These are phyloP conservation scores for Trichoderma atroviride DNA, from an alignment of 2,329 filamentous ascomycete species.

Conservation along the genomic window DNA sequence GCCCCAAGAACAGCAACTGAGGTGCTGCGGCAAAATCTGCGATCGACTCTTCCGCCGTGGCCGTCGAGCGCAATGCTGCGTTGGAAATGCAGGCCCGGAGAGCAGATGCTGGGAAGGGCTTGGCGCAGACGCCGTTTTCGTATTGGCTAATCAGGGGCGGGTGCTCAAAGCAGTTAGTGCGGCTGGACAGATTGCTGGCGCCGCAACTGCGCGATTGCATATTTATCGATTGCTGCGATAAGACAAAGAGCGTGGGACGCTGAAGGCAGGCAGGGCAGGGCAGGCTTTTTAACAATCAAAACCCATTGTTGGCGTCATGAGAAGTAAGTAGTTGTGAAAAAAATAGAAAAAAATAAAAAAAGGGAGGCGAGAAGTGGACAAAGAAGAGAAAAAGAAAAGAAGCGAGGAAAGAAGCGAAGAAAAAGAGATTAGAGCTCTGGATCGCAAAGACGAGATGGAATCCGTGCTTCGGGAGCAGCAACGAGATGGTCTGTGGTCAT, in stretches of 20 bases:
- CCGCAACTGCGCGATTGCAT: constrained; percentile 14
- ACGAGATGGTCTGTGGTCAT: neutral
- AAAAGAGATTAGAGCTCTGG: constrained; percentile 10
- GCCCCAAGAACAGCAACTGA: neutral
- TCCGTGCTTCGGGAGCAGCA: neutral
- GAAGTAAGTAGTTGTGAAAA: neutral
- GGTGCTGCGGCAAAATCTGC: neutral
- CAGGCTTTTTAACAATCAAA: neutral
- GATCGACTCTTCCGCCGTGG: constrained; percentile 5
- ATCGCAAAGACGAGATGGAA: neutral
- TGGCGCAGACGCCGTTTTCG: constrained; percentile 22
- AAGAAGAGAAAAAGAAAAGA: neutral
- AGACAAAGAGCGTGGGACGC: neutral
- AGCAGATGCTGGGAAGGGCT: constrained; percentile 21
- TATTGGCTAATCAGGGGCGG: constrained; percentile 27
- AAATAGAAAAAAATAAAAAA: too few species aligned
- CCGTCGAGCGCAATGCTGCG: constrained; percentile 22
- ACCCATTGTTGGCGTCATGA: neutral
- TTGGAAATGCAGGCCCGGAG: constrained; percentile 8
- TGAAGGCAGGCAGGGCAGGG: neutral
- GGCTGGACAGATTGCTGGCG: neutral
- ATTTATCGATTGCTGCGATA: neutral
- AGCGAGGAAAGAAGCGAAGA: neutral
- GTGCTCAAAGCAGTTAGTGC: constrained; percentile 28
- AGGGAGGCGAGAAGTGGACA: neutral